phyloP scores from a whole-genome alignment of 768 basidiomycete species.

The Boletus sensibilis region DNA sequence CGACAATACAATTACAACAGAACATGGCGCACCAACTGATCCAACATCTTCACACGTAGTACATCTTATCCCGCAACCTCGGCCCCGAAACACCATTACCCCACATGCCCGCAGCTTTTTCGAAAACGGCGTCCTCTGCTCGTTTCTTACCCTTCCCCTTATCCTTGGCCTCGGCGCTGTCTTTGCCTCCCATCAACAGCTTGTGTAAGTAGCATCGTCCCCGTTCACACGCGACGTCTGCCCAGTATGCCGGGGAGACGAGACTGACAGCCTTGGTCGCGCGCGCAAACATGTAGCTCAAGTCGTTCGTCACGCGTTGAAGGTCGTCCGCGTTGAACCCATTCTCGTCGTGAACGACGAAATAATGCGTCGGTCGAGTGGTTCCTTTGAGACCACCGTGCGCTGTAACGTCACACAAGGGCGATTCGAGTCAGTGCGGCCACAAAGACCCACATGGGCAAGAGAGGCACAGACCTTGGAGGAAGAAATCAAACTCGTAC shows the following conservation, averaged over 20 bases:
- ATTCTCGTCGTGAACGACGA: constrained; percentile 55
- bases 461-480: constrained; percentile 38
- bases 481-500: constrained; percentile 56
- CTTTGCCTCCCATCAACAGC: constrained; percentile 37
- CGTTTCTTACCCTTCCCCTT: constrained; percentile 32
- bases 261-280: constrained; percentile 48
- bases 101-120: constrained; percentile 57
- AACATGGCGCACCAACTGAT: neutral
- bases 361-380: constrained; percentile 53
- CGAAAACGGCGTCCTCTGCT: constrained; percentile 48
- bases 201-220: constrained; percentile 52
- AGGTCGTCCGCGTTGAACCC: constrained; percentile 47
- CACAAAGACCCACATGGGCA: neutral
- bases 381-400: constrained; percentile 46
- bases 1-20: neutral
- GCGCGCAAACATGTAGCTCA: constrained; percentile 58
- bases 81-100: constrained; percentile 48
- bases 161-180: constrained; percentile 17
- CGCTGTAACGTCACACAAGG: constrained; percentile 15
- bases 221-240: constrained; percentile 51
- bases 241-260: constrained; percentile 40
- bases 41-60: constrained; percentile 43
- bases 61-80: constrained; percentile 66
- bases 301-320: constrained; percentile 49
- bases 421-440: neutral